phyloP scores from a whole-genome alignment of 441 rosid species.

The Mallotus japonicus region DNA sequence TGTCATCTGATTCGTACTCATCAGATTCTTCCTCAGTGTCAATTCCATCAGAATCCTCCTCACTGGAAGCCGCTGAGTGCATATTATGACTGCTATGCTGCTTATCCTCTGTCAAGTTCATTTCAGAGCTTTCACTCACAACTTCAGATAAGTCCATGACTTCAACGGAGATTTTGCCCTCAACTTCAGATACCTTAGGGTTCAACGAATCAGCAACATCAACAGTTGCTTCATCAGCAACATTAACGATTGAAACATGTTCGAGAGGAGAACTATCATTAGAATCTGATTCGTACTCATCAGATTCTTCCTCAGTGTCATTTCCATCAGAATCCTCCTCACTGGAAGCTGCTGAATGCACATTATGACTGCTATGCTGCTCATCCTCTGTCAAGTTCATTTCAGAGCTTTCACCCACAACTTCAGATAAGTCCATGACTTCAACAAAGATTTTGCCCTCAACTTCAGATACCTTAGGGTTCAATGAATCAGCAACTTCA shows the following conservation, averaged over 20 bases:
- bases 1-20: background rate
- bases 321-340: constrained; percentile 3
- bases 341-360: background rate
- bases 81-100: background rate
- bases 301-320: background rate
- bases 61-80: background rate
- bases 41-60: background rate
- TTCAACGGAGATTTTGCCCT: constrained; percentile 18
- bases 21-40: background rate
- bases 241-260: background rate
- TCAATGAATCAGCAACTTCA: background rate
- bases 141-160: background rate
- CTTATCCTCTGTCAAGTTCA: background rate
- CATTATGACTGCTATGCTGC: background rate
- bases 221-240: background rate
- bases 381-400: background rate
- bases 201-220: background rate
- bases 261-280: background rate
- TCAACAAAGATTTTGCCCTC: constrained; percentile 18
- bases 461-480: background rate
- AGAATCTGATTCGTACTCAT: background rate
- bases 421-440: background rate
- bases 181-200: background rate
- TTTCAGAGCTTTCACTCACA: constrained; percentile 8
- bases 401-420: constrained; percentile 5